phyloP scores from a whole-genome alignment of 73 alveolate genomes.

The Paramecium primaurelia region DNA sequence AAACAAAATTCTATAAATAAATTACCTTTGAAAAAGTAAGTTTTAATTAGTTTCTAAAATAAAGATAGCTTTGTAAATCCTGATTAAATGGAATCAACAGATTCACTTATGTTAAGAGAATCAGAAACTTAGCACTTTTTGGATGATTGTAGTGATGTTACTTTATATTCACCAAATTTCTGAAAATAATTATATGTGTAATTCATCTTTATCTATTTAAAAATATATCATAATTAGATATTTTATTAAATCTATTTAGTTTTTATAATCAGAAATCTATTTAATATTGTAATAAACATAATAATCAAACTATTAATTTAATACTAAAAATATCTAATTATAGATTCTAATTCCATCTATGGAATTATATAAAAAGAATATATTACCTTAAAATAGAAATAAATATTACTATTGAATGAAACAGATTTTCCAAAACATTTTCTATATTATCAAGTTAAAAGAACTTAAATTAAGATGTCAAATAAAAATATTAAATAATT shows the following conservation, averaged over 20 bases:
- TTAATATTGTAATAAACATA: too few relatives aligned
- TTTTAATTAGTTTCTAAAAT: not conserved
- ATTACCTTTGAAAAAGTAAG: not conserved
- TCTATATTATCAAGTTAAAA: too few relatives aligned
- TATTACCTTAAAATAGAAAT: too few relatives aligned
- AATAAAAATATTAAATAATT: not conserved
- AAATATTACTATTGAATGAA: too few relatives aligned
- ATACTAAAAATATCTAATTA: too few relatives aligned
- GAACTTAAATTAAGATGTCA: slow-evolving; percentile 88
- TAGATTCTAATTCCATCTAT: too few relatives aligned
- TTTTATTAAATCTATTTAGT: not conserved
- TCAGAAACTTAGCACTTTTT: not conserved
- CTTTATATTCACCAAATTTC: slow-evolving; percentile 23
- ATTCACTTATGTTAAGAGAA: not conserved
- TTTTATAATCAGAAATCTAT: not conserved
- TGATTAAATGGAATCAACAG: slow-evolving; percentile 14
- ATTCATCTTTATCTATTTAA: not conserved
- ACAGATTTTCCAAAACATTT: too few relatives aligned
- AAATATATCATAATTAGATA: not conserved
- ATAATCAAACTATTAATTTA: too few relatives aligned
- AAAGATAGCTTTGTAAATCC: slow-evolving; percentile 37
- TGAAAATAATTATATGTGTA: not conserved
- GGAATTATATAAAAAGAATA: too few relatives aligned
- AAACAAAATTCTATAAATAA: not conserved
- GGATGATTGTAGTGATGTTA: slow-evolving; percentile 4